Conservation (phyloP, 129 eudicot species). For the Logfia minima region DNA sequence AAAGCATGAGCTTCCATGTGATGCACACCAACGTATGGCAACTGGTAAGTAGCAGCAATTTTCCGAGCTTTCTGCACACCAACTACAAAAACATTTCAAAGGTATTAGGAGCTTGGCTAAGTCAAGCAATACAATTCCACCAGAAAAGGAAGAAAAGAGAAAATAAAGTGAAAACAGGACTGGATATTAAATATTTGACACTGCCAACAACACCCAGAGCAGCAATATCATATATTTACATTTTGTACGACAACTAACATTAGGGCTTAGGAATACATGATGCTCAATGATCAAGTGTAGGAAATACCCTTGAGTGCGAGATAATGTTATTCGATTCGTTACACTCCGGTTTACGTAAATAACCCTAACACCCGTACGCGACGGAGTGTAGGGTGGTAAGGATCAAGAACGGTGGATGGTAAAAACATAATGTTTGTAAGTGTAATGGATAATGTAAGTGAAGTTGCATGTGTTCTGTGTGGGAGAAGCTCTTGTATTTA, state of each 20-base stretch:
- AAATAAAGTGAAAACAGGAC: background rate
- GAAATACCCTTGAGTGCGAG: no score
- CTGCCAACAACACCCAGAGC: background rate
- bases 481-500: no score
- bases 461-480: no score
- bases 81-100: constrained; percentile 47
- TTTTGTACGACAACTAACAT: background rate
- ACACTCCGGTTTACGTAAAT: no score
- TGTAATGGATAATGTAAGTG: no score
- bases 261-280: background rate
- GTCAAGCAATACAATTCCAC: constrained; percentile 11
- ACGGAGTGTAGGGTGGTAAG: no score
- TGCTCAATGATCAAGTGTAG: no score
- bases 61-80: constrained; percentile 94
- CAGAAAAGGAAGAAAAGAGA: background rate
- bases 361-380: no score
- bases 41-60: constrained; percentile 62
- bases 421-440: no score
- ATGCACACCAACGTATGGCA: constrained; percentile 92
- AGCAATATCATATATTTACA: background rate
- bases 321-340: no score
- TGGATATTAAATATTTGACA: constrained; percentile 5
- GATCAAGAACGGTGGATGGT: no score
- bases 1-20: constrained; percentile 99
- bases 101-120: constrained; percentile 8